Conservation (phyloP, 192 early-diverging fungal genomes). For the Cladochytrium replicatum region DNA sequence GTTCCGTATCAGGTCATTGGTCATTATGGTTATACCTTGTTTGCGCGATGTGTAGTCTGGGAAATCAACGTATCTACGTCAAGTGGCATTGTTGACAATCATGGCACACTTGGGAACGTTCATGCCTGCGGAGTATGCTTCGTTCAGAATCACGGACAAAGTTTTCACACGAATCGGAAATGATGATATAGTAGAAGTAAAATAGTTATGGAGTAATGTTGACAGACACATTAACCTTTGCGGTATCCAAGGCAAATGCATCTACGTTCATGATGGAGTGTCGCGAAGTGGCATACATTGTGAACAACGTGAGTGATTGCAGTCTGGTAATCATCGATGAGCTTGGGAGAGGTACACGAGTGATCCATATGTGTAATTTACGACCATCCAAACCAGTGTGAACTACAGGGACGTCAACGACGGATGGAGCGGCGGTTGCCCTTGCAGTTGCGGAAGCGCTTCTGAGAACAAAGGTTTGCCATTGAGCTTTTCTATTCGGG, state of each 20-base stretch:
- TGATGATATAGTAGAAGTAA: conserved; percentile 45
- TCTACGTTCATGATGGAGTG: conserved; percentile 85
- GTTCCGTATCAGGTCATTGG: neutral
- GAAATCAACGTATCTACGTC: conserved; percentile 76
- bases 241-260: conserved; percentile 25
- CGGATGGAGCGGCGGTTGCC: conserved; percentile 62
- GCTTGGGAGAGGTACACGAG: conserved; percentile 52
- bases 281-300: conserved; percentile 72
- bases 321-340: conserved; percentile 85
- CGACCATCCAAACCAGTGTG: neutral
- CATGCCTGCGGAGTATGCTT: conserved; percentile 73
- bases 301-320: conserved; percentile 56
- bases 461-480: conserved; percentile 30
- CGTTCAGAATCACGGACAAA: conserved; percentile 59
- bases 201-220: neutral
- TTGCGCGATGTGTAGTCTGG: conserved; percentile 36
- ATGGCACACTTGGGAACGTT: conserved; percentile 82
- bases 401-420: conserved; percentile 46
- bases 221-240: neutral
- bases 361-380: neutral
- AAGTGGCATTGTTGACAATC: conserved; percentile 63
- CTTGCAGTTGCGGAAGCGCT: conserved; percentile 66
- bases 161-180: conserved; percentile 70
- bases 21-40: conserved; percentile 7
- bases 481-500: conserved; percentile 1